Evolutionary conservation across 2,329 filamentous ascomycete genomes (phyloP), one percentile per base, ranked within the genome.

Genomic region (Epichloe elymi): DNA sequence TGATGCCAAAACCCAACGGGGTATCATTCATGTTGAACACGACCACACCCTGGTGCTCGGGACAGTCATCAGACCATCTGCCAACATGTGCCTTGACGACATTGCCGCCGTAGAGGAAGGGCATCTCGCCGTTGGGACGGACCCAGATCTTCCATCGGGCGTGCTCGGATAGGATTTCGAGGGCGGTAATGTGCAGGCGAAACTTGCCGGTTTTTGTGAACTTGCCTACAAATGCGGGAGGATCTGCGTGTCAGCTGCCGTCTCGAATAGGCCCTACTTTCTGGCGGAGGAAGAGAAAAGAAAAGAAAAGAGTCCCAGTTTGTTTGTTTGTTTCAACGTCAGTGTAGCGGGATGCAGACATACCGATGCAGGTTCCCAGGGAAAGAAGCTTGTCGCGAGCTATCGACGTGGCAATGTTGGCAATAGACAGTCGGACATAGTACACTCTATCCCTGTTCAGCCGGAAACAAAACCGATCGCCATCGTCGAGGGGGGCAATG

Each of bases 121-220:
- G 91, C 89, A 96, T 95, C 63, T 94, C 90, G 58, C 93, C 93
- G 70, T 97, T 97, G 53, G 83, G 79, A 70, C 94, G 94, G 59
- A 98, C 84, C 89, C 90, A 97, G 60, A 97, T 83, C 80, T 97
- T 97, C 72, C 95, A 95, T 53, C 93, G 78, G 43, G 91, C 91
- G 67, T 96, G 88, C 57, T 88, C 85, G 52, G 90, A 86, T 58
- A 98, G 85, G 56, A 96, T 80, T 56, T 89, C 85, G 53, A 98
- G 75, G 17, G 78, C 86, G 1, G 91, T 97, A 64, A 97, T 87
- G 72, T 96, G 90, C 51, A 98, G 75, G 49, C 91, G 76, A 73
- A 98, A 97, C 69, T 97, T 96, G 56, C 89, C 88, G 4, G 89
- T 87, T 75, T 96, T 97, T 55, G 90, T 96, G 73, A 96, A 94